phyloP scores from a whole-genome alignment of 116 monocot genomes.

The Trichopus zeylanicus region DNA sequence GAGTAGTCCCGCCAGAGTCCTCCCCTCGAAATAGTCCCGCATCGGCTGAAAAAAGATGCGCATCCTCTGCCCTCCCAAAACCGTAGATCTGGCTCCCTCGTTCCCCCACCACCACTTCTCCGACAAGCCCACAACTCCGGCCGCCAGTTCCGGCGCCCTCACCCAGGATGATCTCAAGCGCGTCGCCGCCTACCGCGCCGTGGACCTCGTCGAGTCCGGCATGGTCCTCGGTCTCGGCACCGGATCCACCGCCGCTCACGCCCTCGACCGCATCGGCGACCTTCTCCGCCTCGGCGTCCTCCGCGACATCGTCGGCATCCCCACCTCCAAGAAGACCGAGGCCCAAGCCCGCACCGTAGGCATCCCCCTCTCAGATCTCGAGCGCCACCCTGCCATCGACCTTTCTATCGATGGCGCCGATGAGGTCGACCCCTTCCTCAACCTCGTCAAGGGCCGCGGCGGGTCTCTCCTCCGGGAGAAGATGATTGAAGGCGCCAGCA shows the following conservation, averaged over 20 bases:
- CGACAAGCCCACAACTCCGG: neutral
- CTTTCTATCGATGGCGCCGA: constrained; percentile 21
- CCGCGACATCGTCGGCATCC: constrained; percentile 17
- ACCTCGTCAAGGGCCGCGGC: constrained; percentile 49
- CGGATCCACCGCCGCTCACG: constrained; percentile 48
- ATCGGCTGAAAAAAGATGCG: neutral
- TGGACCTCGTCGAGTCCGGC: constrained; percentile 33
- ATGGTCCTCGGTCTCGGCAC: constrained; percentile 54
- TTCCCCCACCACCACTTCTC: constrained; percentile 15
- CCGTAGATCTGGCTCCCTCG: constrained; percentile 9
- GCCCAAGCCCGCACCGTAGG: constrained; percentile 14
- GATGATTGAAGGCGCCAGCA: constrained; percentile 73
- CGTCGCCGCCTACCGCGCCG: constrained; percentile 16
- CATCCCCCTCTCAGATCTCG: constrained; percentile 13
- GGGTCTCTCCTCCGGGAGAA: constrained; percentile 83
- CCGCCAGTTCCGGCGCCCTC: neutral
- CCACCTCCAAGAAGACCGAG: constrained; percentile 37
- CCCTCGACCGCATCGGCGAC: constrained; percentile 37
- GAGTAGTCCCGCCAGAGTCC: too few species aligned
- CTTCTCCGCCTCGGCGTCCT: constrained; percentile 24
- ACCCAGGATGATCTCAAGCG: constrained; percentile 16
- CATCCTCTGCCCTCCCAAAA: neutral
- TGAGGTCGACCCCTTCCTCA: constrained; percentile 14
- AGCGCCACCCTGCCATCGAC: constrained; percentile 5
- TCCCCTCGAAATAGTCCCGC: neutral